Percentiles rank a stretch among this genome's conserved stretches.
Conservation (phyloP, 2,329 filamentous ascomycete genomes). For the Metarhizium guizhouense region DNA sequence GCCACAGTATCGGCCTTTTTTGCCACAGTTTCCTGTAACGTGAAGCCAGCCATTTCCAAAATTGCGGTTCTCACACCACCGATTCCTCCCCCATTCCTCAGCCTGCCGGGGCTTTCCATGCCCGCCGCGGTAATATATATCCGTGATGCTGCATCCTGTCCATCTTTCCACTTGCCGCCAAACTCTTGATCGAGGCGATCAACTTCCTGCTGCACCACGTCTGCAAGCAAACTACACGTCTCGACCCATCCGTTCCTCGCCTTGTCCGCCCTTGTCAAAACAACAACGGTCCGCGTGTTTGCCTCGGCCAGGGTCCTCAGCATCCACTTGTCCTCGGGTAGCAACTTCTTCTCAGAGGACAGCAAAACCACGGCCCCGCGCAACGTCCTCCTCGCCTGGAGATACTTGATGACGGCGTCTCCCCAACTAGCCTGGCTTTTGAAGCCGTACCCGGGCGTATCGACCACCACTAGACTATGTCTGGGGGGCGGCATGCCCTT, state of each 20-base stretch:
- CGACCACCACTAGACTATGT: conserved; percentile 40
- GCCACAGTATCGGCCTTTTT: conserved; percentile 26
- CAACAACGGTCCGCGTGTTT: conserved; percentile 36
- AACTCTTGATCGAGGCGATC: conserved; percentile 12
- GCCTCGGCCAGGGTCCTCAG: conserved; percentile 36
- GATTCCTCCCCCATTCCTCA: conserved; percentile 28
- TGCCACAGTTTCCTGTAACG: conserved; percentile 19
- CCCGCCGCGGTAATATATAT: conserved; percentile 29
- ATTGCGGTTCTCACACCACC: conserved; percentile 30
- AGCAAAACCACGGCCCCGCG: conserved; percentile 45
- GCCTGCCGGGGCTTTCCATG: conserved; percentile 20
- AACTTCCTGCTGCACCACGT: conserved; percentile 19
- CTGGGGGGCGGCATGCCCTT: conserved; percentile 31
- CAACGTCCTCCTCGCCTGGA: conserved; percentile 35
- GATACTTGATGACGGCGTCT: conserved; percentile 40
- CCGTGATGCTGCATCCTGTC: conserved; percentile 18
- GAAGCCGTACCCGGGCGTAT: conserved; percentile 43
- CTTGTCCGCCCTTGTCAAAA: conserved; percentile 51
- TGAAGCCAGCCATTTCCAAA: conserved; percentile 31
- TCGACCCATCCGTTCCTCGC: conserved; percentile 19
- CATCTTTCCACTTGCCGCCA: conserved; percentile 19
- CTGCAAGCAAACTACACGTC: conserved; percentile 17
- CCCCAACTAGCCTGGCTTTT: conserved; percentile 42
- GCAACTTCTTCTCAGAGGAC: conserved; percentile 42
- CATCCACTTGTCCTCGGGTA: conserved; percentile 37